A percentile compares a stretch with the other conserved stretches of the same genome.
These are phyloP conservation scores for Amphichorda felina DNA, from an alignment of 2,329 filamentous ascomycete genomes.

Conservation along the genomic window DNA sequence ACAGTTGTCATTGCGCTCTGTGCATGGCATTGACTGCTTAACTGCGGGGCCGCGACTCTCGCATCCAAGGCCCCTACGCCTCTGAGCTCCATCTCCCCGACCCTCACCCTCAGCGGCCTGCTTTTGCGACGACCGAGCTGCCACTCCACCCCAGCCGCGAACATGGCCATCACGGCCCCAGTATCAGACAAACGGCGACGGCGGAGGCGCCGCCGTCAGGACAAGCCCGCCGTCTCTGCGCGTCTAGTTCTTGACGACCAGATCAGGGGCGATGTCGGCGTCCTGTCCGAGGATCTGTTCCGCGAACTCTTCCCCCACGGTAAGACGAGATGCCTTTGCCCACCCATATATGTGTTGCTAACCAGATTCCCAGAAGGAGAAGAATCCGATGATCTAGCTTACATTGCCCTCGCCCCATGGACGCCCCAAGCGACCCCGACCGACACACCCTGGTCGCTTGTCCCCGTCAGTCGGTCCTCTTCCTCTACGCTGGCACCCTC, in stretches of 20 bases:
- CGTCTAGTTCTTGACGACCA: constrained; percentile 76
- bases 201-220: constrained; percentile 40
- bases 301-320: constrained; percentile 64
- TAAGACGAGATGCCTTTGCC: constrained; percentile 31
- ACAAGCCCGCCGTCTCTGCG: constrained; percentile 68
- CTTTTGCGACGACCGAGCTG: too few relatives aligned
- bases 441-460: constrained; percentile 69
- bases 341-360: neutral
- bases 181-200: constrained; percentile 1
- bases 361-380: constrained; percentile 17
- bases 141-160: neutral
- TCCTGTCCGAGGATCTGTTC: constrained; percentile 79
- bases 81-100: too few relatives aligned
- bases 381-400: constrained; percentile 30
- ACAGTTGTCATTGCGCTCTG: too few relatives aligned
- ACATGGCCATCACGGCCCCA: constrained; percentile 1
- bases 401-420: constrained; percentile 68
- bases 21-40: too few relatives aligned
- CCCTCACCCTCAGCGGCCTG: too few relatives aligned
- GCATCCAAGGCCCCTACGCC: too few relatives aligned
- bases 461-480: constrained; percentile 58
- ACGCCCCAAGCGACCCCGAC: constrained; percentile 44
- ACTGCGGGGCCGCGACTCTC: too few relatives aligned
- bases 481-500: constrained; percentile 58
- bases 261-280: constrained; percentile 73